Percentiles rank a stretch among this genome's conserved stretches.
Evolutionary conservation across 2,329 filamentous ascomycete genomes (phyloP).

Genomic region (Cyanodermella asteris): DNA sequence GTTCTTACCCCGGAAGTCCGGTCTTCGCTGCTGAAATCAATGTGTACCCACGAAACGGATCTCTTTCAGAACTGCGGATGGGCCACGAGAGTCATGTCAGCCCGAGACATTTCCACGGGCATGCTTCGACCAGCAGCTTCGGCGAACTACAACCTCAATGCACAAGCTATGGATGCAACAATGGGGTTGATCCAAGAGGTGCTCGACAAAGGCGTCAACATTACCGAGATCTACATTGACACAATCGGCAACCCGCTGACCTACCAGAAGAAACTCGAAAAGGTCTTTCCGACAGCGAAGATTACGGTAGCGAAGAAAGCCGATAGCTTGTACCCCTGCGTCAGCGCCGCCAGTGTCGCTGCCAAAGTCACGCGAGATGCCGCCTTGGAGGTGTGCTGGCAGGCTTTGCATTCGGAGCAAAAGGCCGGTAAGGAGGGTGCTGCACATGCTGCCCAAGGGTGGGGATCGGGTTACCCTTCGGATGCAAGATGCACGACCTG

Average conservation of each 20-base stretch:
- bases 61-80: constrained; percentile 52
- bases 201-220: constrained; percentile 54
- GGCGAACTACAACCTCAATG: constrained; percentile 93
- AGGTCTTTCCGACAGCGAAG: constrained; percentile 55
- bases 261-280: constrained; percentile 69
- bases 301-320: constrained; percentile 78
- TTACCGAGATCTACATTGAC: constrained; percentile 83
- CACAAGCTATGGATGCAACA: constrained; percentile 85
- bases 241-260: constrained; percentile 65
- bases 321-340: constrained; percentile 76
- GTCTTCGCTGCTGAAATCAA: constrained; percentile 43
- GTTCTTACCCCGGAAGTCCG: constrained; percentile 65
- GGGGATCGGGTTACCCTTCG: constrained; percentile 88
- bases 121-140: constrained; percentile 42
- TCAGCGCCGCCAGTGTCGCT: constrained; percentile 81
- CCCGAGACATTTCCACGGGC: constrained; percentile 56
- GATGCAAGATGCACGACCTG: constrained; percentile 62
- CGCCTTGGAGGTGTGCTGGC: constrained; percentile 60
- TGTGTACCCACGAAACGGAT: constrained; percentile 44
- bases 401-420: constrained; percentile 21
- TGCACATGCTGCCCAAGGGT: constrained; percentile 24
- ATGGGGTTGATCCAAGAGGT: constrained; percentile 61
- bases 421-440: constrained; percentile 11
- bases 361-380: constrained; percentile 91
- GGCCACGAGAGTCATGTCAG: constrained; percentile 62